Conservation (phyloP, 2,329 filamentous ascomycete genomes). For the Calonectria pauciramosa region DNA sequence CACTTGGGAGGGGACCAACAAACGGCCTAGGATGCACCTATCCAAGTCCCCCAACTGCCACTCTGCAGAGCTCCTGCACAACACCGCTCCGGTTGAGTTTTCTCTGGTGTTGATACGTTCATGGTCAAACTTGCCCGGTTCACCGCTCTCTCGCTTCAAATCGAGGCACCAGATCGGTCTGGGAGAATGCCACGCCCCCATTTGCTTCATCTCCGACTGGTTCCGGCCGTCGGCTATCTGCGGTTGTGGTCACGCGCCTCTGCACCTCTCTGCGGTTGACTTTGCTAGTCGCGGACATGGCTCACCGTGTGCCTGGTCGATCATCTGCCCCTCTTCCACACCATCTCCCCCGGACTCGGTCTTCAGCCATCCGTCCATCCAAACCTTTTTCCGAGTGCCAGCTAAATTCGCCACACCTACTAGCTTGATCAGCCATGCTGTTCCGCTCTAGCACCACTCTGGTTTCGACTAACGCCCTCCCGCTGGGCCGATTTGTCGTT, state of each 20-base stretch:
- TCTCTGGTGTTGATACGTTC: neutral
- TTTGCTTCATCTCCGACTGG: slow-evolving; percentile 12
- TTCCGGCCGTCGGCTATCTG: slow-evolving; percentile 34
- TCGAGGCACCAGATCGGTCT: neutral
- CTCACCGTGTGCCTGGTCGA: slow-evolving; percentile 25
- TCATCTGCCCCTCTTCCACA: slow-evolving; percentile 10
- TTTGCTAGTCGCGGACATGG: slow-evolving; percentile 9
- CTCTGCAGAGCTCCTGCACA: neutral
- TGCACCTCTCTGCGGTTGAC: neutral
- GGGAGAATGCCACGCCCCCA: neutral
- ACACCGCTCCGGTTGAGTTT: neutral
- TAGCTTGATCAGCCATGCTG: neutral
- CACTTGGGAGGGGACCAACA: slow-evolving; percentile 21
- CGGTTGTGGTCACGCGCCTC: slow-evolving; percentile 29
- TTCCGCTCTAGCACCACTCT: neutral
- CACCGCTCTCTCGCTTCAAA: slow-evolving; percentile 17
- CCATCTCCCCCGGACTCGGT: neutral
- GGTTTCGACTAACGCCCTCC: slow-evolving; percentile 13
- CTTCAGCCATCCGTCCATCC: slow-evolving; percentile 10
- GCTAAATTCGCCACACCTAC: neutral
- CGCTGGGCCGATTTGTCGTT: slow-evolving; percentile 33
- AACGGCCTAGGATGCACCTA: neutral
- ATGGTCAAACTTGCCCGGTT: neutral
- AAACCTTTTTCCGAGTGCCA: neutral
- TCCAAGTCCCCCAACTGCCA: neutral